phyloP scores from a whole-genome alignment of 129 eudicot species.

The sunflower (Helianthus annuus) region DNA sequence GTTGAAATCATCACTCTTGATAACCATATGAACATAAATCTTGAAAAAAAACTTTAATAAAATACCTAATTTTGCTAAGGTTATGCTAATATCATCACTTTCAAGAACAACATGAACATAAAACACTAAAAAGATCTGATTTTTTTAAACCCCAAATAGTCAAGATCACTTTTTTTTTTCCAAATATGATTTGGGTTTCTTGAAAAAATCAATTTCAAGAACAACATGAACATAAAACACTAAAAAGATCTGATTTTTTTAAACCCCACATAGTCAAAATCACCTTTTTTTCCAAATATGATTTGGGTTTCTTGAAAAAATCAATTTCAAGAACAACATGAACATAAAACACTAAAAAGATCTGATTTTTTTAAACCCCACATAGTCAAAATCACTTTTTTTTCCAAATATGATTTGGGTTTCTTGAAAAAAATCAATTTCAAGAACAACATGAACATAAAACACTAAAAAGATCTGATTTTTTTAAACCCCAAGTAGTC shows the following conservation, averaged over 20 bases:
- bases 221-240: constrained; percentile 5
- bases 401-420: constrained; percentile 13
- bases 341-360: constrained; percentile 18
- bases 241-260: not conserved
- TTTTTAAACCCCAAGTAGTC: not conserved
- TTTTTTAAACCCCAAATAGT: constrained; percentile 13
- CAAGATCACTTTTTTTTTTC: no score
- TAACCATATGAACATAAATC: not conserved
- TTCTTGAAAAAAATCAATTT: constrained; percentile 9
- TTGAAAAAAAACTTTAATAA: not conserved
- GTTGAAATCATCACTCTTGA: constrained; percentile 10
- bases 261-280: no score
- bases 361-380: constrained; percentile 13
- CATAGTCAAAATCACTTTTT: not conserved
- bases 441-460: constrained; percentile 3
- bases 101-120: constrained; percentile 28
- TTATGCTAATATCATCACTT: constrained; percentile 9
- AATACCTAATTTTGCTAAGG: not conserved
- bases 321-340: not conserved
- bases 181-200: constrained; percentile 13
- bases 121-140: constrained; percentile 13
- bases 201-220: constrained; percentile 7
- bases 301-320: no score
- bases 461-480: not conserved
- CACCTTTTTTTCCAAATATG: no score